phyloP scores from a whole-genome alignment of 2,329 filamentous ascomycete species.

The Phialophora verrucosa region DNA sequence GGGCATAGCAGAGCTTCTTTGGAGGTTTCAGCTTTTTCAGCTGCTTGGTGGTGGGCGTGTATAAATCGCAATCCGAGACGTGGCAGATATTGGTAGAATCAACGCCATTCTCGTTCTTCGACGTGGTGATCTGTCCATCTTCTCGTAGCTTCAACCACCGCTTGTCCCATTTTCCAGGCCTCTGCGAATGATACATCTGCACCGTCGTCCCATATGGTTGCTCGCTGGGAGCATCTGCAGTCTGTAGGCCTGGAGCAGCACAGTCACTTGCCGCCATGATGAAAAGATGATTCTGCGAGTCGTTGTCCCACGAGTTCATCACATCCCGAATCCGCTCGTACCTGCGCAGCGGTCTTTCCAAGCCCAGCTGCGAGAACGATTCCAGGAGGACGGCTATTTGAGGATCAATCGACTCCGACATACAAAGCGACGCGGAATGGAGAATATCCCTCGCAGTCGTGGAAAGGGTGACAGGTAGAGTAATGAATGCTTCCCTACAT shows the following conservation, averaged over 20 bases:
- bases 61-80: constrained; percentile 90
- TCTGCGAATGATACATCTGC: constrained; percentile 79
- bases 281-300: constrained; percentile 75
- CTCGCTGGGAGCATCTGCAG: constrained; percentile 66
- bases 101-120: constrained; percentile 72
- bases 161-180: constrained; percentile 86
- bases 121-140: constrained; percentile 72
- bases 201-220: constrained; percentile 71
- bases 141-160: constrained; percentile 74
- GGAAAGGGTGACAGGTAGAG: constrained; percentile 73
- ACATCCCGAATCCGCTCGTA: constrained; percentile 88
- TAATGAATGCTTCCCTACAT: constrained; percentile 71
- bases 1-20: constrained; percentile 81
- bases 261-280: constrained; percentile 62
- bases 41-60: constrained; percentile 73
- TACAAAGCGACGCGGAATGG: constrained; percentile 66
- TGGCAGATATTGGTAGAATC: constrained; percentile 72
- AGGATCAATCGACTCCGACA: constrained; percentile 69
- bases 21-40: constrained; percentile 78
- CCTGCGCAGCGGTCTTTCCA: constrained; percentile 80
- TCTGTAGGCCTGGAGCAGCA: constrained; percentile 59
- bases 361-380: constrained; percentile 73
- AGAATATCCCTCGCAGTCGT: constrained; percentile 79
- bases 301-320: constrained; percentile 89
- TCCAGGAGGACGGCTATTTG: constrained; percentile 75